Evolutionary conservation across 2,329 filamentous ascomycete species (phyloP).

Genomic region (Lasiodiplodia theobromae): DNA sequence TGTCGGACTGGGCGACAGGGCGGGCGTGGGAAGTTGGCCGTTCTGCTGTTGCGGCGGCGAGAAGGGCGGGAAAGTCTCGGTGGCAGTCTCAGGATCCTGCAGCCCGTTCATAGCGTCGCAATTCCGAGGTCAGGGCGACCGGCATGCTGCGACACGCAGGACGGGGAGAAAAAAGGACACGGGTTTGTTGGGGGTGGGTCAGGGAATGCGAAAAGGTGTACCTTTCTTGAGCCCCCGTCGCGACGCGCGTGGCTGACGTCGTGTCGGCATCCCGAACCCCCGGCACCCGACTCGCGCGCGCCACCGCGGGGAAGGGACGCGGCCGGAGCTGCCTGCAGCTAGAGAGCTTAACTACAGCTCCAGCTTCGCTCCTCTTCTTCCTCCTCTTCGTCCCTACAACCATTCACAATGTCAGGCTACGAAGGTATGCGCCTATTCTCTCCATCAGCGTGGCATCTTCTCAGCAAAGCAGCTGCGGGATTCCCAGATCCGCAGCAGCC

Average conservation of each 20-base stretch:
- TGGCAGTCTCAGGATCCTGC: slow-evolving; percentile 34
- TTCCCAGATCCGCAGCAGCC: background rate
- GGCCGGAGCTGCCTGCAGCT: slow-evolving; percentile 22
- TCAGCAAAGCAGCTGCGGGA: background rate
- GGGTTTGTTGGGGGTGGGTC: background rate
- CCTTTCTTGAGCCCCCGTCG: background rate
- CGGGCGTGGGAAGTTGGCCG: slow-evolving; percentile 42
- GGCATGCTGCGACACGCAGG: slow-evolving; percentile 23
- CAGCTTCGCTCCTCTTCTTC: background rate
- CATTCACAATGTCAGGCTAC: slow-evolving; percentile 79
- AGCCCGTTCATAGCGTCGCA: slow-evolving; percentile 42
- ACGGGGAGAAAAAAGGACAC: background rate
- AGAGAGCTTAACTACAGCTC: background rate
- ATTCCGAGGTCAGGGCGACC: slow-evolving; percentile 8
- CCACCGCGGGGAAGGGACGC: slow-evolving; percentile 15
- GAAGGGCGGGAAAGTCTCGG: slow-evolving; percentile 32
- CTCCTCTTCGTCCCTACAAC: background rate
- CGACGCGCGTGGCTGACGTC: background rate
- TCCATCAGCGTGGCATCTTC: background rate
- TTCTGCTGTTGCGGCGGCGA: slow-evolving; percentile 14
- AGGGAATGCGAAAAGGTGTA: slow-evolving; percentile 2
- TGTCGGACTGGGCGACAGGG: slow-evolving; percentile 27
- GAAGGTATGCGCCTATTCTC: slow-evolving; percentile 45
- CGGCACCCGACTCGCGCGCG: slow-evolving; percentile 4
- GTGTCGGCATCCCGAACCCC: slow-evolving; percentile 4